phyloP scores from a whole-genome alignment of 2,329 filamentous ascomycete genomes.

The Penicillium sp. region DNA sequence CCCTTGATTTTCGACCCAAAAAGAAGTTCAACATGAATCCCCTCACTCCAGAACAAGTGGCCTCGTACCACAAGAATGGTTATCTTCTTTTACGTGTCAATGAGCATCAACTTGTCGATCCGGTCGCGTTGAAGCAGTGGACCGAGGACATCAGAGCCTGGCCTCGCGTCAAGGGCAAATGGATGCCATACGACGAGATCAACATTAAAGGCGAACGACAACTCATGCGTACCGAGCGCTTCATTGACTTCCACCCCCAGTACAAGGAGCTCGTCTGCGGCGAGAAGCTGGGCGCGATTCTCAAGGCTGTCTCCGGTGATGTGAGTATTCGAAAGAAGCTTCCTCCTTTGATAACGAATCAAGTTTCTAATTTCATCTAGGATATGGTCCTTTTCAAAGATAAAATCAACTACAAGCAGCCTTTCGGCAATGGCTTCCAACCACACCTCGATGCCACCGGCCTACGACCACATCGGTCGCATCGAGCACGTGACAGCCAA shows the following conservation, averaged over 20 bases:
- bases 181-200: slow-evolving; percentile 36
- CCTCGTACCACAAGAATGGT: slow-evolving; percentile 27
- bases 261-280: slow-evolving; percentile 30
- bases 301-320: slow-evolving; percentile 29
- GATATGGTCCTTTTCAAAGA: slow-evolving; percentile 39
- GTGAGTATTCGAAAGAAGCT: slow-evolving; percentile 13
- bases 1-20: too few relatives aligned
- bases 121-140: slow-evolving; percentile 25
- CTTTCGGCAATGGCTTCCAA: slow-evolving; percentile 35
- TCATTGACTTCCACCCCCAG: slow-evolving; percentile 30
- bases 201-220: slow-evolving; percentile 33
- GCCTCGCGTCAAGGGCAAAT: slow-evolving; percentile 32
- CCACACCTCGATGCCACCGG: slow-evolving; percentile 37
- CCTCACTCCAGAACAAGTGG: slow-evolving; percentile 21
- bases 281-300: slow-evolving; percentile 24
- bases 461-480: slow-evolving; percentile 37
- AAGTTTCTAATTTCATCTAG: slow-evolving; percentile 4
- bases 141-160: slow-evolving; percentile 27
- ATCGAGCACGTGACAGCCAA: slow-evolving; percentile 39
- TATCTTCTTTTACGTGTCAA: slow-evolving; percentile 26
- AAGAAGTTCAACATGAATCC: slow-evolving; percentile 4
- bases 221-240: slow-evolving; percentile 37
- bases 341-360: background rate
- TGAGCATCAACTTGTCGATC: slow-evolving; percentile 29
- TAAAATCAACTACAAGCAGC: slow-evolving; percentile 40